Percentiles rank a stretch among this genome's conserved stretches.
phyloP scores from a whole-genome alignment of 2,329 filamentous ascomycete genomes.

The Xylariales sp. region DNA sequence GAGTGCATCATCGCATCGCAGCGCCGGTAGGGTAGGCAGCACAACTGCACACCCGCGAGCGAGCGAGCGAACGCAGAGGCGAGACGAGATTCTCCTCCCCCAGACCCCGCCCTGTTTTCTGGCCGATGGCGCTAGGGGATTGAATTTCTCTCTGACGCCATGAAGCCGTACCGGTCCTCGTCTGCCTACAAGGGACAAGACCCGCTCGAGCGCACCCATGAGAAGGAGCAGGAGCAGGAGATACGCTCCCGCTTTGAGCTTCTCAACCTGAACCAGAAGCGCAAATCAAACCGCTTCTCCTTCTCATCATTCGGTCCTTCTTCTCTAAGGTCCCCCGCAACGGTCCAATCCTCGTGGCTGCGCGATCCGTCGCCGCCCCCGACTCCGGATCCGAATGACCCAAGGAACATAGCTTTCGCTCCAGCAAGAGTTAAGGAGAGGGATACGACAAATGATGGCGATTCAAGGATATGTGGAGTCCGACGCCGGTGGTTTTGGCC shows the following conservation, averaged over 20 bases:
- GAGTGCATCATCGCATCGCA: no score
- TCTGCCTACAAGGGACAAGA: background rate
- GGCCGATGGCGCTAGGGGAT: no score
- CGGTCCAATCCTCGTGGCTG: constrained; percentile 18
- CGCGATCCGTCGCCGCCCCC: constrained; percentile 24
- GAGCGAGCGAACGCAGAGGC: no score
- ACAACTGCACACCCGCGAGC: no score
- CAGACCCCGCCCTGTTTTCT: no score
- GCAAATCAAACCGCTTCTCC: constrained; percentile 4
- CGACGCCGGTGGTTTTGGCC: constrained; percentile 29
- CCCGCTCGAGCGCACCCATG: background rate
- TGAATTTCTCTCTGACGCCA: no score
- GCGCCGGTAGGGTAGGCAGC: no score
- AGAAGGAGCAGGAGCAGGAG: constrained; percentile 3
- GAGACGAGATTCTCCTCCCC: no score
- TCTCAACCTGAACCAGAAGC: constrained; percentile 3
- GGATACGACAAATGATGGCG: constrained; percentile 1
- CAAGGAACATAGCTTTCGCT: no score
- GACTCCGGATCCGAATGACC: constrained; percentile 15
- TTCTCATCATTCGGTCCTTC: constrained; percentile 1
- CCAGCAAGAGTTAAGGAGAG: no score
- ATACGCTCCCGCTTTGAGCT: constrained; percentile 6
- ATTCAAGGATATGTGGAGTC: constrained; percentile 21
- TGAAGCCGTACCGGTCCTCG: constrained; percentile 6
- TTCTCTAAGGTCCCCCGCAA: background rate